Percentiles rank a stretch among this genome's conserved stretches.
Evolutionary conservation across 2,329 filamentous ascomycete species (phyloP).

Genomic region (Aspergillus uvarum): DNA sequence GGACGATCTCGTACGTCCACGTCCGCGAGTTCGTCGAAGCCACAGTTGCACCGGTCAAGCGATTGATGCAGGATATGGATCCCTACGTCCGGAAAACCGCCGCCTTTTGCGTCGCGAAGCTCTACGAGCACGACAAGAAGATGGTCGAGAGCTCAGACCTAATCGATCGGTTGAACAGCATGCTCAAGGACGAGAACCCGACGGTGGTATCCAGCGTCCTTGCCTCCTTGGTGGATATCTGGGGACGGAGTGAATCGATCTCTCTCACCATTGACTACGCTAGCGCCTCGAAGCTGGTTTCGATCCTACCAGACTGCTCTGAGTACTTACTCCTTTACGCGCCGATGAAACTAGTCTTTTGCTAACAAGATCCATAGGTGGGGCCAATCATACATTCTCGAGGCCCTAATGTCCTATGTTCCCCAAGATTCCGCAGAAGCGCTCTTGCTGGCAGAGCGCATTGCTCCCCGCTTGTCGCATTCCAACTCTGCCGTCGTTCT

Average conservation of each 20-base stretch:
- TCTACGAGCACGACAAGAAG: conserved; percentile 92
- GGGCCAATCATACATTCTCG: conserved; percentile 98
- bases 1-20: conserved; percentile 97
- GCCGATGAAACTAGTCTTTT: background rate
- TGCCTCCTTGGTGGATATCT: conserved; percentile 92
- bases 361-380: conserved; percentile 59
- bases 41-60: conserved; percentile 79
- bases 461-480: conserved; percentile 92
- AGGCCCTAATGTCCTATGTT: conserved; percentile 96
- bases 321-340: conserved; percentile 65
- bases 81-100: conserved; percentile 98
- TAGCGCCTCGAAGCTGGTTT: conserved; percentile 97
- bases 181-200: conserved; percentile 93
- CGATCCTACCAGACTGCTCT: conserved; percentile 93
- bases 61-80: conserved; percentile 78
- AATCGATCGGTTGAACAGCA: conserved; percentile 84
- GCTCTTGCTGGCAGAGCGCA: conserved; percentile 83
- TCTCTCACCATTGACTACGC: conserved; percentile 97
- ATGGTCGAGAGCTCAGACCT: conserved; percentile 89
- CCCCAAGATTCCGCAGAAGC: conserved; percentile 89
- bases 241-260: conserved; percentile 96
- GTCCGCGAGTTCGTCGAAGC: conserved; percentile 94
- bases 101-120: conserved; percentile 91
- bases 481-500: conserved; percentile 95
- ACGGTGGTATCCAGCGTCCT: conserved; percentile 95